These are phyloP conservation scores for Pythium dissotocum DNA, from an alignment of 352 stramenopile genomes.

Conservation along the genomic window DNA sequence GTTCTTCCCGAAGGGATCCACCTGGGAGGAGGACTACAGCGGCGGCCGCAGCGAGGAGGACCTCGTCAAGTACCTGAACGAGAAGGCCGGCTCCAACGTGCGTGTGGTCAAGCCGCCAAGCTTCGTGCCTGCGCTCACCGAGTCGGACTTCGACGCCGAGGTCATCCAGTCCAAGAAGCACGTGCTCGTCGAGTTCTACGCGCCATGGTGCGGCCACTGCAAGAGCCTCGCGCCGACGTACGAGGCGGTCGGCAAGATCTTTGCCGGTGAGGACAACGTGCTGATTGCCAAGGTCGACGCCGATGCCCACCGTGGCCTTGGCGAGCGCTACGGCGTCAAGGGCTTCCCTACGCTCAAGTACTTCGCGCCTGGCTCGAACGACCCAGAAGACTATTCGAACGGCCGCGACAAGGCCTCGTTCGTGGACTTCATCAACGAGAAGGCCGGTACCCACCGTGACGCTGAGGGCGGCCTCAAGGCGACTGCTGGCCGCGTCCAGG, in stretches of 20 bases:
- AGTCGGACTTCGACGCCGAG: constrained; percentile 73
- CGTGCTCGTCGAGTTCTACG: constrained; percentile 93
- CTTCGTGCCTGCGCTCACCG: constrained; percentile 60
- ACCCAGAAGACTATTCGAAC: constrained; percentile 85
- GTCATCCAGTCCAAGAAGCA: constrained; percentile 86
- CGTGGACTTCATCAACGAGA: constrained; percentile 91
- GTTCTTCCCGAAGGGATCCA: constrained; percentile 85
- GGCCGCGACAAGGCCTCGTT: constrained; percentile 85
- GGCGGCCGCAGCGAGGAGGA: constrained; percentile 84
- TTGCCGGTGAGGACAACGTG: constrained; percentile 72
- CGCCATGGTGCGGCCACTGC: constrained; percentile 95
- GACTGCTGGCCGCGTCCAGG: constrained; percentile 77
- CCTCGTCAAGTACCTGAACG: constrained; percentile 76
- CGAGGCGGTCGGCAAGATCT: constrained; percentile 82
- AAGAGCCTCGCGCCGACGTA: constrained; percentile 90
- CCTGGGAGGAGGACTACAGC: constrained; percentile 82
- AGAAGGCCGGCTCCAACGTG: constrained; percentile 72
- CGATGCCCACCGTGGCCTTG: constrained; percentile 58
- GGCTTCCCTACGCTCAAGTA: constrained; percentile 94
- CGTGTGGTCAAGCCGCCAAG: constrained; percentile 70
- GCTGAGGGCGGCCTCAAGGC: constrained; percentile 69
- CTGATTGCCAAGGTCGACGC: constrained; percentile 86
- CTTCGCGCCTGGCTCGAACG: constrained; percentile 77
- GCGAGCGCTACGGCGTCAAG: constrained; percentile 82
- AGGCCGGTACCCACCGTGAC: constrained; percentile 84